Conservation (phyloP, 768 basidiomycete species). For the Calocera cornea region DNA sequence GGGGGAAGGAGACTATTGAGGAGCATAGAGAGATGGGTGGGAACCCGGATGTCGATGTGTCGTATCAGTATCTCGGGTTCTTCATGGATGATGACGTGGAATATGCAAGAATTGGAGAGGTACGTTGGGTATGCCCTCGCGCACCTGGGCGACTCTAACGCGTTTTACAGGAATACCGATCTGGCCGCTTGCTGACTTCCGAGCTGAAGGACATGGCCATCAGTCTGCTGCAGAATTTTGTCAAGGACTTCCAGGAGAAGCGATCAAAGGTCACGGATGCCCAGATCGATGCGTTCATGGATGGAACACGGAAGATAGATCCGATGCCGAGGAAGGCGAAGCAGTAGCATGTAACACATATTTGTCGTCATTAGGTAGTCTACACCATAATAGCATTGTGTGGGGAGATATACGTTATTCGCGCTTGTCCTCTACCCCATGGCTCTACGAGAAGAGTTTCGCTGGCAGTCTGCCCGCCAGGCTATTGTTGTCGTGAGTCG, state of each 20-base stretch:
- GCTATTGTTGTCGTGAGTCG: neutral
- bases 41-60: slow-evolving; percentile 86
- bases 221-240: slow-evolving; percentile 62
- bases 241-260: slow-evolving; percentile 79
- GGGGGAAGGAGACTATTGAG: slow-evolving; percentile 90
- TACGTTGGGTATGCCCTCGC: slow-evolving; percentile 29
- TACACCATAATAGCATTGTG: neutral
- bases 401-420: no score
- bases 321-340: slow-evolving; percentile 21
- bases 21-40: slow-evolving; percentile 82
- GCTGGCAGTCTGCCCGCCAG: neutral
- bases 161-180: slow-evolving; percentile 66
- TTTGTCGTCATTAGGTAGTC: neutral
- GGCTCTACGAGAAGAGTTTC: neutral
- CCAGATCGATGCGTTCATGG: slow-evolving; percentile 64
- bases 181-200: slow-evolving; percentile 74
- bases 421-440: no score
- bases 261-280: slow-evolving; percentile 71
- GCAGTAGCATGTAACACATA: slow-evolving; percentile 21
- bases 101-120: slow-evolving; percentile 60
- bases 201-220: slow-evolving; percentile 87
- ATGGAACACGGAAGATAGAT: slow-evolving; percentile 60
- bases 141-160: neutral
- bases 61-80: slow-evolving; percentile 89
- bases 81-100: slow-evolving; percentile 93